These are phyloP conservation scores for Pyricularia grisea DNA, from an alignment of 2,329 filamentous ascomycete genomes.

Conservation along the genomic window DNA sequence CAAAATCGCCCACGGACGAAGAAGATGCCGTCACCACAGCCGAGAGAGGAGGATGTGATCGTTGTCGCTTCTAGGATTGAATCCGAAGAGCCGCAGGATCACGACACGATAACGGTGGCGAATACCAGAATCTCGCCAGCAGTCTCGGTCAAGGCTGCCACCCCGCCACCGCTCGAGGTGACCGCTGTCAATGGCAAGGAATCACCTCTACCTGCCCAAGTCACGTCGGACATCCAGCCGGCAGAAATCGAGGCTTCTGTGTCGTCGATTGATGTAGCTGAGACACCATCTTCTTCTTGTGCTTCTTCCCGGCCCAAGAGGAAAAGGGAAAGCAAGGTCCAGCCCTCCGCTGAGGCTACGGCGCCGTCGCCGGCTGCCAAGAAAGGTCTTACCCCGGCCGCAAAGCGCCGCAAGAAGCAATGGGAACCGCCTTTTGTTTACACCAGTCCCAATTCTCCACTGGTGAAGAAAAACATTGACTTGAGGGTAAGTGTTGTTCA, in stretches of 20 bases:
- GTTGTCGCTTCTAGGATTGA: not conserved
- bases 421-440: slow-evolving; percentile 22
- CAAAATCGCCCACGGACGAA: not conserved
- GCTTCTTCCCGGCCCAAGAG: not conserved
- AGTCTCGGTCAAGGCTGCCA: not conserved
- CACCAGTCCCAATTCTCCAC: slow-evolving; percentile 23
- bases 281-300: not conserved
- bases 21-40: not conserved
- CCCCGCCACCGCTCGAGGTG: not conserved
- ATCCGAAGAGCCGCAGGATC: not conserved
- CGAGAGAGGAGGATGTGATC: not conserved
- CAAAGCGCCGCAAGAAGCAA: slow-evolving; percentile 11
- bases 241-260: not conserved
- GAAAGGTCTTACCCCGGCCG: slow-evolving; percentile 13
- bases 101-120: not conserved
- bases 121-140: not conserved
- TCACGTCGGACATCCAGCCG: not conserved
- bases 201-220: not conserved
- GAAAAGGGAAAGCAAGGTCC: not conserved
- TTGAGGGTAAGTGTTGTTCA: slow-evolving; percentile 20
- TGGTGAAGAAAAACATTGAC: slow-evolving; percentile 19
- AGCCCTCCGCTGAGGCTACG: not conserved
- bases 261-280: not conserved
- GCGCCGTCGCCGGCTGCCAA: not conserved
- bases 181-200: not conserved